phyloP scores from a whole-genome alignment of 2,329 filamentous ascomycete genomes.

The Aspergillus pseudoterreus region DNA sequence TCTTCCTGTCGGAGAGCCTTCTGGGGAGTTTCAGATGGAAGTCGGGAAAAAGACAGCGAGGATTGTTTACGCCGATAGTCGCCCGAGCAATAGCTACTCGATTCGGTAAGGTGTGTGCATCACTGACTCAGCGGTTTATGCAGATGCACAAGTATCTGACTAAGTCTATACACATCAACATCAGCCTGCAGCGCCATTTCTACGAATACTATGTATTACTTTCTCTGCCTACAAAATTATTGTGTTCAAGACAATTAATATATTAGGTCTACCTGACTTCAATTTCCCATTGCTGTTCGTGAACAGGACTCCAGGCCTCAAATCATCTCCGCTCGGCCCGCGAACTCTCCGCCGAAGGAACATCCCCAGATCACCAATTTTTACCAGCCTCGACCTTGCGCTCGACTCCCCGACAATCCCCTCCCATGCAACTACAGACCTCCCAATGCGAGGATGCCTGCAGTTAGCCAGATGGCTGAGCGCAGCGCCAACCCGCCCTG shows the following conservation, averaged over 20 bases:
- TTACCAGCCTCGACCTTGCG: not conserved
- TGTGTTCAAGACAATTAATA: too few species aligned
- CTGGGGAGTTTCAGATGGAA: not conserved
- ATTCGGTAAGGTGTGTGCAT: constrained; percentile 3
- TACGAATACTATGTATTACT: too few species aligned
- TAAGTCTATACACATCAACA: not conserved
- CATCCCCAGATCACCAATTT: not conserved
- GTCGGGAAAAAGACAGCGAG: constrained; percentile 8
- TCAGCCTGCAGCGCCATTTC: too few species aligned
- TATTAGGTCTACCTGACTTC: too few species aligned
- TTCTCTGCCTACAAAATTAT: too few species aligned
- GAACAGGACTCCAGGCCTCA: too few species aligned
- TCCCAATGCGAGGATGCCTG: constrained; percentile 47
- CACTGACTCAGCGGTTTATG: not conserved
- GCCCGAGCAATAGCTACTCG: constrained; percentile 34
- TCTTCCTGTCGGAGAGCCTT: too few species aligned
- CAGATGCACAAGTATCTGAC: not conserved
- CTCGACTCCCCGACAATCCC: constrained; percentile 1
- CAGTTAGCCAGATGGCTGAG: constrained; percentile 45
- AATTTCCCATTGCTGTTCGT: too few species aligned
- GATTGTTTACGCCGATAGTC: constrained; percentile 39
- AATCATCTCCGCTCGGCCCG: constrained; percentile 28
- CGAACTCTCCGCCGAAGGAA: constrained; percentile 13
- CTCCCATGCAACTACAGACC: constrained; percentile 33
- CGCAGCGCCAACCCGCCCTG: constrained; percentile 34